Evolutionary conservation across 441 rosid genomes (phyloP), one percentile per base, ranked within the genome.

Genomic region (Corymbia calophylla): DNA sequence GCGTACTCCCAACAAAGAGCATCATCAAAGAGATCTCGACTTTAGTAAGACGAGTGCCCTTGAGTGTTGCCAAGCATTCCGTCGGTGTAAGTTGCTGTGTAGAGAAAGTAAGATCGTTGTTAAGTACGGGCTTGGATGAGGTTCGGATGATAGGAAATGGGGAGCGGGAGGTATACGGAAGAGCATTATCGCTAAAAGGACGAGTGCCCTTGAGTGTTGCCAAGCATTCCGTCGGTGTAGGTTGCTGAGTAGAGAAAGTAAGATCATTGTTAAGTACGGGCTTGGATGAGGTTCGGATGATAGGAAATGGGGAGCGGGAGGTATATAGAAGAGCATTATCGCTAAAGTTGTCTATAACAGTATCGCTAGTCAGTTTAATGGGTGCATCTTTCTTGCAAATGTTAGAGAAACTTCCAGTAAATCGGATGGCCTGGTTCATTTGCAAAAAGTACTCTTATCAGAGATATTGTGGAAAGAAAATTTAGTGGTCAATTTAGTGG

Each of bases 361-460:
- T 1, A 27, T 60, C 6, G 4, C 8, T 0, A 1, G 2, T 60
- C 66, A 27, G 31, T 27, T 60, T 60, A 16, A 6, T 5, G 66
- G 8, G 3, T 60, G 1, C 13, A 12, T 8, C 66, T 60, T 25
- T 5, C 8, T 27, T 60, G 66, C 66, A 60, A 5, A 60, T 12
- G 31, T 60, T 12, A 27, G 7, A 60, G 66, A 60, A 60, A 60
- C 31, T 60, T 60, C 66, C 31, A 0, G 4, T 60, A 60, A 1
- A 60, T 16, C 66, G 5, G 16, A 60, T 0, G 66, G 66, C 39
- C 23, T 31, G 4, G 44, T 66, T 66, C 6, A 66, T 31, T 31
- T 66, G 23, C 77, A 31, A 0, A 1, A 64, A 64, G 7, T 0
- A 0, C 70, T 64, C 18, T 0, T 64, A n/a, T 3, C 1, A 0